Base-by-base conservation (phyloP, 257 asterid genomes). In the Solanum chiquidenum region DNA sequence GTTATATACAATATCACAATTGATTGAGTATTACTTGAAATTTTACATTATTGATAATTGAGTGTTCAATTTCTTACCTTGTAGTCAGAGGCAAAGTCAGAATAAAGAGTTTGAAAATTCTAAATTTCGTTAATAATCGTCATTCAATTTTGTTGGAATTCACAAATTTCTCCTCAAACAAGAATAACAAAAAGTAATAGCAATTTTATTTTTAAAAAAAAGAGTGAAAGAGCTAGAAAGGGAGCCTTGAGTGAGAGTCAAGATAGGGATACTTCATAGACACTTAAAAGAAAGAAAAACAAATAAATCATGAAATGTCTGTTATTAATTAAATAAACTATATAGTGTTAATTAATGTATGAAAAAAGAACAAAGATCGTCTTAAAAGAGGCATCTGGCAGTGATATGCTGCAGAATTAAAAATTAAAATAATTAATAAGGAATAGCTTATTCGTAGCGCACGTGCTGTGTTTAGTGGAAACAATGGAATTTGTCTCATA, bases 261-360 rank as follows among this genome's bases (percentile, higher is more conserved):
- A 85, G 88, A 27, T 38, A 80, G 87, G 42, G 86, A 92, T 91
- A 80, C 91, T 92, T 91, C 88, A 85, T 87, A 86, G 49, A 88
- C 27, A 85, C 89, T 86, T 85, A 52, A 44, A 71, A 71, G 12
- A 14, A 33, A 87, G 33, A 27, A 33, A 87, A 11, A 82, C 16
- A 44, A 77, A 16, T 73, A 64, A 52, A 89, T 60, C 77, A 88
- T 79, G 60, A 60, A 88, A 29, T 88, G 42, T 31, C 69, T 46
- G 40, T 46, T 80, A 9, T 44, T 82, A 18, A 80, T 11, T 74
- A 20, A 74, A 49, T 82, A 49, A 82, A 31, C 20, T 80, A 29
- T 44, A 44, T 44, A 52, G 55, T 46, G 35, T 82, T 16, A 3
- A 29, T 5, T 33, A 2, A 74, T 21, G 74, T 40, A 44, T 64